Evolutionary conservation across 768 basidiomycete species (phyloP).

Genomic region (Suillus lakei): DNA sequence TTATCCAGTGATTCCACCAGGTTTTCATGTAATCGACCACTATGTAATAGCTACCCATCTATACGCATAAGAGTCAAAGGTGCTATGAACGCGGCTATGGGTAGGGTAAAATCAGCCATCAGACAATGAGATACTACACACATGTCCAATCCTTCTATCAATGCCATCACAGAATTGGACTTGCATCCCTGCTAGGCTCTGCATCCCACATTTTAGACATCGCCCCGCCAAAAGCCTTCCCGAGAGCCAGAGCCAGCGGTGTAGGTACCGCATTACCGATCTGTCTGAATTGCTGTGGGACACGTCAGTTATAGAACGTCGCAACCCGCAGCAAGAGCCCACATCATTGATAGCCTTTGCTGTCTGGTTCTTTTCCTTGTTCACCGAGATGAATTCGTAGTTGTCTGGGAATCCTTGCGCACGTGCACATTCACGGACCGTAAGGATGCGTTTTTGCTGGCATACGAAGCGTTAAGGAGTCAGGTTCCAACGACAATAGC

Average conservation of each 20-base stretch:
- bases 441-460: slow-evolving; percentile 75
- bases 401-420: slow-evolving; percentile 80
- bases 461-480: not conserved
- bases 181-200: slow-evolving; percentile 46
- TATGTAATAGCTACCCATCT: not conserved
- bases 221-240: slow-evolving; percentile 49
- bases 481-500: not conserved
- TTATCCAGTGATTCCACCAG: not conserved
- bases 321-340: slow-evolving; percentile 26
- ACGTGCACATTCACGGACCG: slow-evolving; percentile 69
- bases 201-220: slow-evolving; percentile 50
- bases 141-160: not conserved
- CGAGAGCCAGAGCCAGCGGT: slow-evolving; percentile 68
- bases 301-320: slow-evolving; percentile 5
- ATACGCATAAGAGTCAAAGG: not conserved
- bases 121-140: not conserved
- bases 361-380: slow-evolving; percentile 29
- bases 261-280: slow-evolving; percentile 85
- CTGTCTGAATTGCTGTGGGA: slow-evolving; percentile 66
- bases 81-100: not conserved
- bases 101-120: not conserved
- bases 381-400: slow-evolving; percentile 62
- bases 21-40: not conserved
- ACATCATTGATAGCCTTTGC: slow-evolving; percentile 53
- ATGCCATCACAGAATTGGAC: slow-evolving; percentile 42